Percentiles rank a stretch among this genome's conserved stretches.
These are phyloP conservation scores for Citrullus amarus DNA, from an alignment of 306 rosid species.

Conservation along the genomic window DNA sequence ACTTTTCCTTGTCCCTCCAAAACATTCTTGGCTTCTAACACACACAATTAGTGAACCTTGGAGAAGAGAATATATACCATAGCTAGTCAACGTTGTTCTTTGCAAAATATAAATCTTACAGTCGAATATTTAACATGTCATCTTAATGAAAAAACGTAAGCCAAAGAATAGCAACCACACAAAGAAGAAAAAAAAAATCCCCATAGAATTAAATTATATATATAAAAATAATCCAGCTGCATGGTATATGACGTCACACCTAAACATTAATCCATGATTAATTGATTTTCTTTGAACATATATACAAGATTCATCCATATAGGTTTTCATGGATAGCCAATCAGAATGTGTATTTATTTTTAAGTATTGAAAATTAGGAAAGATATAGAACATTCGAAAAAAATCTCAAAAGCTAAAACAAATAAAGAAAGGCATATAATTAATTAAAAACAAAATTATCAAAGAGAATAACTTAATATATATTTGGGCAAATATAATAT, in stretches of 20 bases:
- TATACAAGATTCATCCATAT: constrained; percentile 1
- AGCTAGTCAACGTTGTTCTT: constrained; percentile 10
- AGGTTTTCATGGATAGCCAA: constrained; percentile 8
- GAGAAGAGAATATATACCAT: constrained; percentile 4
- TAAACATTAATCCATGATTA: background rate
- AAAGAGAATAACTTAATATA: constrained; percentile 2
- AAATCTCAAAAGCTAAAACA: constrained; percentile 3
- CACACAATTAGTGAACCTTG: background rate
- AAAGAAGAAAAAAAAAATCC: background rate
- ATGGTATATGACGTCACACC: background rate
- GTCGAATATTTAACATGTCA: background rate
- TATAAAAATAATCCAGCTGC: background rate
- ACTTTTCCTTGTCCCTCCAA: background rate
- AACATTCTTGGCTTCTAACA: constrained; percentile 9
- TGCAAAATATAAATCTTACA: background rate
- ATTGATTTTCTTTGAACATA: background rate
- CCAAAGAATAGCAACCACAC: background rate
- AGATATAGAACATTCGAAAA: constrained; percentile 3
- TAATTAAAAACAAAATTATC: background rate
- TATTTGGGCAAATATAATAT: background rate
- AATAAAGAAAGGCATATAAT: constrained; percentile 1
- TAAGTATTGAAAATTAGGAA: constrained; percentile 1
- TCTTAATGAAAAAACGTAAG: constrained; percentile 1
- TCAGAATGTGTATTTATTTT: background rate
- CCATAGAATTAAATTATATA: background rate